phyloP scores from a whole-genome alignment of 2,329 filamentous ascomycete species.

The Aciculosporium take region DNA sequence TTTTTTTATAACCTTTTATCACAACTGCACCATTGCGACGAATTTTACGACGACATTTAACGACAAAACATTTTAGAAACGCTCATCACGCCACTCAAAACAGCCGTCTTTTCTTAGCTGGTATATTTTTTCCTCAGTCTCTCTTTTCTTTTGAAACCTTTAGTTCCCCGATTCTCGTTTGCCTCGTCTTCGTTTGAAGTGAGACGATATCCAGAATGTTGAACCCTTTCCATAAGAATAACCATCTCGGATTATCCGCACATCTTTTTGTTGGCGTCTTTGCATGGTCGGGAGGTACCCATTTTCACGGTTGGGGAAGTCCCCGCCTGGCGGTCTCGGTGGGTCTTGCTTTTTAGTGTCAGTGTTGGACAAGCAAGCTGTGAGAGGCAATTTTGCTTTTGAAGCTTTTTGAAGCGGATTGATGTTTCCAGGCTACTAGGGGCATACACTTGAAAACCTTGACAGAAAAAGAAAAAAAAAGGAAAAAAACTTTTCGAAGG shows the following conservation, averaged over 20 bases:
- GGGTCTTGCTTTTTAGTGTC: not conserved
- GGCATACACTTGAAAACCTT: too few relatives aligned
- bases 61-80: constrained; percentile 10
- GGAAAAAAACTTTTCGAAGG: too few relatives aligned
- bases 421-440: too few relatives aligned
- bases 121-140: not conserved
- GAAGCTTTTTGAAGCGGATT: not conserved
- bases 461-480: too few relatives aligned
- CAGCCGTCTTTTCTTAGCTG: constrained; percentile 1
- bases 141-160: not conserved
- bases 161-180: not conserved
- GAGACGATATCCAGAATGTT: not conserved
- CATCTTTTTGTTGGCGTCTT: not conserved
- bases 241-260: too few relatives aligned
- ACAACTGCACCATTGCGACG: constrained; percentile 11
- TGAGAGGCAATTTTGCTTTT: not conserved
- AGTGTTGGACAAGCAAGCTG: not conserved
- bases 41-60: constrained; percentile 15
- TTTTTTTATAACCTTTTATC: constrained; percentile 8
- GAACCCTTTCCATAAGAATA: too few relatives aligned
- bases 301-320: not conserved
- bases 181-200: not conserved
- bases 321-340: not conserved
- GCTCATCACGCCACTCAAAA: constrained; percentile 2
- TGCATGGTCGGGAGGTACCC: not conserved